Evolutionary conservation across 2,329 filamentous ascomycete genomes (phyloP).

Genomic region (Scedosporium minutisporum): DNA sequence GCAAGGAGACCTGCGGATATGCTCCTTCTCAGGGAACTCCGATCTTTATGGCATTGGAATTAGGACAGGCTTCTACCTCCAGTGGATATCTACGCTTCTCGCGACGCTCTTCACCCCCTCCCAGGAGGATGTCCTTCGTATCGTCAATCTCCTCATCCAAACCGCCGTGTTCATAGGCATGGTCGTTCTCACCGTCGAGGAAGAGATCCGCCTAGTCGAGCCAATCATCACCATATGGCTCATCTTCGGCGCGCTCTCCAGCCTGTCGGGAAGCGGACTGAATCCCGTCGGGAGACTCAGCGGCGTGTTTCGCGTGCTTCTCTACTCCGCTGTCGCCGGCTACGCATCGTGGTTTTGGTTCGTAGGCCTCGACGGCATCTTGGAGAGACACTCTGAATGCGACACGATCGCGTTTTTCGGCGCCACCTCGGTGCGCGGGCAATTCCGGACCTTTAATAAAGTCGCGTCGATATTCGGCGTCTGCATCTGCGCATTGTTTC

Average conservation of each 20-base stretch:
- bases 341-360: conserved; percentile 16
- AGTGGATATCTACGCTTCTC: conserved; percentile 16
- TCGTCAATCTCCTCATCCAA: conserved; percentile 21
- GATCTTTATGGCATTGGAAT: conserved; percentile 20
- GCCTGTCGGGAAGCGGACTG: conserved; percentile 16
- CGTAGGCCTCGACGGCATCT: neutral
- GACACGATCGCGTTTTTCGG: neutral
- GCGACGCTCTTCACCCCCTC: conserved; percentile 14
- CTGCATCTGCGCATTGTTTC: neutral
- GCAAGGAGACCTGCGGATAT: neutral
- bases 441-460: neutral
- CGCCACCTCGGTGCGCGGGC: neutral
- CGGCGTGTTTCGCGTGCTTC: conserved; percentile 14
- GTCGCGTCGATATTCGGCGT: neutral
- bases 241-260: conserved; percentile 16
- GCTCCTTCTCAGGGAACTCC: conserved; percentile 3
- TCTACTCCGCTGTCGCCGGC: conserved; percentile 14
- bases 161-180: conserved; percentile 18
- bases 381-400: neutral
- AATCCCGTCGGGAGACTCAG: conserved; percentile 12
- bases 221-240: conserved; percentile 16
- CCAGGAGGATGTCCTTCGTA: conserved; percentile 14
- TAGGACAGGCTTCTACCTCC: conserved; percentile 16
- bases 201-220: conserved; percentile 9
- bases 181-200: conserved; percentile 14